phyloP scores from a whole-genome alignment of 345 rosid species.

The Isatis tinctoria region DNA sequence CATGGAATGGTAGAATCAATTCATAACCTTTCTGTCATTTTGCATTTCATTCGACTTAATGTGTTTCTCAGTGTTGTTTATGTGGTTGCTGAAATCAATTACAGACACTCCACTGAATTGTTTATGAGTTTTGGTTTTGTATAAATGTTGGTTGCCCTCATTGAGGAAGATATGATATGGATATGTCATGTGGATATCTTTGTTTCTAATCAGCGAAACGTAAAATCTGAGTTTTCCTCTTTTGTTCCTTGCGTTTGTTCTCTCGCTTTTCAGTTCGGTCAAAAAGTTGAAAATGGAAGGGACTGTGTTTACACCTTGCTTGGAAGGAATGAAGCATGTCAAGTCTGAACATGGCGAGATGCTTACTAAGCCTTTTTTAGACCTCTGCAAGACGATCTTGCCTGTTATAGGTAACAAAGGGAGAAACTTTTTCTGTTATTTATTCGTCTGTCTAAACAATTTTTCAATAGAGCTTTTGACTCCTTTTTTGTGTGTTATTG shows the following conservation, averaged over 20 bases:
- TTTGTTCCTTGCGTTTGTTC: background rate
- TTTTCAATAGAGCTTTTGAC: background rate
- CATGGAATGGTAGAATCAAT: background rate
- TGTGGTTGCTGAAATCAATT: background rate
- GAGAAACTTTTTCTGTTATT: background rate
- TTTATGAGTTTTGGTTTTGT: background rate
- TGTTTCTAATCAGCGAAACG: background rate
- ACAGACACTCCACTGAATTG: background rate
- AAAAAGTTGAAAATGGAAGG: slow-evolving; percentile 52
- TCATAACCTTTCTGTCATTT: background rate
- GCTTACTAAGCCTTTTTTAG: slow-evolving; percentile 80
- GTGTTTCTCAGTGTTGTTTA: background rate
- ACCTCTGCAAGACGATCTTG: slow-evolving; percentile 77
- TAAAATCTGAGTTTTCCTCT: background rate
- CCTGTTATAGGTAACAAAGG: slow-evolving; percentile 63
- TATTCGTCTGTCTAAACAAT: background rate
- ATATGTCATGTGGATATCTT: background rate
- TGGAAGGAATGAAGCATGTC: slow-evolving; percentile 87
- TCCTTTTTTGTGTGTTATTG: background rate
- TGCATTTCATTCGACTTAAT: background rate
- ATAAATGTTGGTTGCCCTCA: slow-evolving; percentile 9
- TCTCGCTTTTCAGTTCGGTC: background rate
- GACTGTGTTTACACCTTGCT: slow-evolving; percentile 70
- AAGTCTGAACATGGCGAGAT: slow-evolving; percentile 68
- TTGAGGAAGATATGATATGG: background rate